phyloP scores from a whole-genome alignment of 306 rosid species.

The Lotus japonicus region DNA sequence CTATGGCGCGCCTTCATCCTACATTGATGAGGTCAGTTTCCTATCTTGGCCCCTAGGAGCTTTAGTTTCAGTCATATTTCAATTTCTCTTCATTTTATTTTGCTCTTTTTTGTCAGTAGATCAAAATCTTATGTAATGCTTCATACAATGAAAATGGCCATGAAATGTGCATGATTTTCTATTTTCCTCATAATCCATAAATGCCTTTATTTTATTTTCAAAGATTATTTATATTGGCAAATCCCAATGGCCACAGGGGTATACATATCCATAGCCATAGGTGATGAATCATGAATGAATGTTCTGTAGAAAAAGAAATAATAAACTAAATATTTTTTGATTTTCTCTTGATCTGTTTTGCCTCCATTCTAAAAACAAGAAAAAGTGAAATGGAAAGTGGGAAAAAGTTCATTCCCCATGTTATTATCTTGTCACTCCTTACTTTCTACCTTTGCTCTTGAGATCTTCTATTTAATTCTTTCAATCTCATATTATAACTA shows the following conservation, averaged over 20 bases:
- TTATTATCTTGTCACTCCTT: not conserved
- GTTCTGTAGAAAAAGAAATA: not conserved
- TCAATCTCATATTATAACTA: constrained; percentile 14
- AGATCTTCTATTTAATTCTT: constrained; percentile 7
- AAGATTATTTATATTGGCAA: not conserved
- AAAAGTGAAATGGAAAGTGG: not conserved
- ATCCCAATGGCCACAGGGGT: not conserved
- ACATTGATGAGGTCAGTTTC: constrained; percentile 52
- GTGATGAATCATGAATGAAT: not conserved
- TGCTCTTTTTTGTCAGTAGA: constrained; percentile 8
- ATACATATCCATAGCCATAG: not conserved
- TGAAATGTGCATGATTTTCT: not conserved
- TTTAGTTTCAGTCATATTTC: constrained; percentile 8
- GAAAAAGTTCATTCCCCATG: not conserved
- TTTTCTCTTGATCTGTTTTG: not conserved
- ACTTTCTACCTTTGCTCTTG: not conserved
- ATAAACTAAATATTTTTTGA: not conserved
- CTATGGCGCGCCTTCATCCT: constrained; percentile 98
- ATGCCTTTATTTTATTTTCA: not conserved
- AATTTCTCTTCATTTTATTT: not conserved
- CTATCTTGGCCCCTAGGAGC: not conserved
- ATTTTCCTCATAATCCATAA: not conserved
- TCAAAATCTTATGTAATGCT: not conserved
- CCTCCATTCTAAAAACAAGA: not conserved
- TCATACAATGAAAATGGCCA: not conserved